A percentile compares a stretch with the other conserved stretches of the same genome.
These are phyloP conservation scores for Aspergillus asperescens DNA, from an alignment of 495 filamentous ascomycete genomes.

Conservation along the genomic window DNA sequence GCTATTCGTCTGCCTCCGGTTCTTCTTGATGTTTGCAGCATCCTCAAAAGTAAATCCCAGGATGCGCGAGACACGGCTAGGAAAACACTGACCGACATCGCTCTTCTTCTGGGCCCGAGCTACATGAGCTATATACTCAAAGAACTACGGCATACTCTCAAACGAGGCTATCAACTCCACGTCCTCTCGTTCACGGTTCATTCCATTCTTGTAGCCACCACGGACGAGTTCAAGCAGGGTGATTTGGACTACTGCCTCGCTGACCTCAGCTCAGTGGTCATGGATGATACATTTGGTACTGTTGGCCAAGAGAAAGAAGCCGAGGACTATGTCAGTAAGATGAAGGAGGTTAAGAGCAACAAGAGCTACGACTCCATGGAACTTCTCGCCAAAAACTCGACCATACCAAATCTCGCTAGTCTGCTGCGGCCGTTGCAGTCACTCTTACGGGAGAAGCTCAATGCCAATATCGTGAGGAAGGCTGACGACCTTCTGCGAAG, in stretches of 20 bases:
- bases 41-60: slow-evolving; percentile 80
- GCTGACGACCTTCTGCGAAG: slow-evolving; percentile 84
- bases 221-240: slow-evolving; percentile 70
- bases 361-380: slow-evolving; percentile 99
- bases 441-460: slow-evolving; percentile 76
- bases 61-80: slow-evolving; percentile 87
- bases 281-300: slow-evolving; percentile 97
- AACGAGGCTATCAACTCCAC: slow-evolving; percentile 85
- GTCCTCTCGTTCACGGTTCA: slow-evolving; percentile 94
- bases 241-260: slow-evolving; percentile 83
- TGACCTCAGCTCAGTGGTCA: slow-evolving; percentile 73
- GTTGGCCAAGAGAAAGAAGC: slow-evolving; percentile 97
- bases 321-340: slow-evolving; percentile 87
- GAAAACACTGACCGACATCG: slow-evolving; percentile 78
- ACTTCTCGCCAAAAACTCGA: slow-evolving; percentile 73
- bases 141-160: slow-evolving; percentile 76
- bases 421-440: slow-evolving; percentile 71
- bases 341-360: slow-evolving; percentile 96
- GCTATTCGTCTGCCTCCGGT: slow-evolving; percentile 70
- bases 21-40: slow-evolving; percentile 85
- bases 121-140: slow-evolving; percentile 92
- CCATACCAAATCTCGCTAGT: slow-evolving; percentile 64
- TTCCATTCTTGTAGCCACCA: slow-evolving; percentile 73
- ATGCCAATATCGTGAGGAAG: slow-evolving; percentile 71
- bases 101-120: slow-evolving; percentile 67